A percentile compares a stretch with the other conserved stretches of the same genome.
phyloP scores from a whole-genome alignment of 176 grass and related monocot genomes.

The Cenchrus fungigraminus region DNA sequence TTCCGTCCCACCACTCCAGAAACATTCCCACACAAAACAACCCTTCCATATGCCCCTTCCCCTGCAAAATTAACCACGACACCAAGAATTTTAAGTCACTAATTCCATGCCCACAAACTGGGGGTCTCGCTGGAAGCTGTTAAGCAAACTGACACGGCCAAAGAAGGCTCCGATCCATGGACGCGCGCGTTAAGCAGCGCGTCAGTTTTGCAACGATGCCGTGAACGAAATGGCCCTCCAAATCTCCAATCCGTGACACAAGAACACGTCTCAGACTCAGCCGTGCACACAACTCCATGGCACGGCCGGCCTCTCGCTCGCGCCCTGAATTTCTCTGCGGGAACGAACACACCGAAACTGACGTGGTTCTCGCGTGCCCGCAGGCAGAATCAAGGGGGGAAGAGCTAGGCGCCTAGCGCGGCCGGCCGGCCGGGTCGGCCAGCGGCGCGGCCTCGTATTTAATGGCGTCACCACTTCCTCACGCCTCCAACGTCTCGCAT shows the following conservation, averaged over 20 bases:
- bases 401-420: background rate
- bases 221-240: background rate
- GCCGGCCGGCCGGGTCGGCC: background rate
- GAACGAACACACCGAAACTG: constrained; percentile 7
- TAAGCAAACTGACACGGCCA: background rate
- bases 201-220: background rate
- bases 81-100: background rate
- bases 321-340: background rate
- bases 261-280: background rate
- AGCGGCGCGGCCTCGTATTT: constrained; percentile 71
- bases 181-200: background rate
- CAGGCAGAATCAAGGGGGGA: background rate
- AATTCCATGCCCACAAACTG: background rate
- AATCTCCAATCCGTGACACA: no score
- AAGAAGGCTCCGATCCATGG: background rate
- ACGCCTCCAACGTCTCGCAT: constrained; percentile 69
- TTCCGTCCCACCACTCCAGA: constrained; percentile 12
- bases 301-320: background rate
- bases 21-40: background rate
- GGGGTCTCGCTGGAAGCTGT: no score
- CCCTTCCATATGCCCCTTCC: background rate
- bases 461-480: constrained; percentile 73
- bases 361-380: constrained; percentile 10
- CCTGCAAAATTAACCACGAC: background rate
- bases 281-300: constrained; percentile 40